Base-by-base conservation (phyloP, 2,329 filamentous ascomycete genomes). In the Colletotrichum simmondsii region DNA sequence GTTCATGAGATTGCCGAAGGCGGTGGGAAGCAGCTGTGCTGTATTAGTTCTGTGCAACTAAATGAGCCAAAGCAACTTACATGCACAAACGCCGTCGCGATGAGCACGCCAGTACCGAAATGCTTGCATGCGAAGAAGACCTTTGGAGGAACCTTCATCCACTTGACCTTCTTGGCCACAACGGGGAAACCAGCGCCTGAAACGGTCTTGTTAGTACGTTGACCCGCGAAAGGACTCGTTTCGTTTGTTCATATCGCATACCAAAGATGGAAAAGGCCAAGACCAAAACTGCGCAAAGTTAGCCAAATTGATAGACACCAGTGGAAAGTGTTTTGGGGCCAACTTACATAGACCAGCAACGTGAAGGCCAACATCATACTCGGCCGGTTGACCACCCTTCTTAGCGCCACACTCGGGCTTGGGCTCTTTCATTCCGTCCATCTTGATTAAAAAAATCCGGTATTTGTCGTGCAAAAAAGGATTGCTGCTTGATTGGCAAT, bases 11-110 rank as follows among this genome's bases (percentile, higher is more conserved):
- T 83, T 88, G 61, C 80, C 82, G 77, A 91, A 92, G 19, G 90
- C 90, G 4, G 89, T 91, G 0, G 90, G 90, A 7, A 92, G 85
- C 75, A 91, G 84, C 84, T 87, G 30, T 4, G 22, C 10, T 12
- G 26, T 3, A 35, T 60, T 10, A 68, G 59, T 30, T 30, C 22
- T 1, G 22, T 22, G 22, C 30, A 22, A 4, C 24, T 14, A 22
- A 1, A 28, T 22, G 0, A 19, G 12, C 16, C 7, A 8, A 35
- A n/a, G n/a, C 10, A n/a, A 80, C 85, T 76, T 77, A 91, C 86
- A 85, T 94, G 92, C 24, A 94, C 92, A 76, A 94, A 94, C 3
- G 92, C 92, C 2, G 92, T 94, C 30, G 92, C 92, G 70, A 94
- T 89, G 49, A 94, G 84, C 22, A 94, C 92, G 73, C 92, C 92